These are phyloP conservation scores for Parietaria judaica DNA, from an alignment of 306 rosid species.

Conservation along the genomic window DNA sequence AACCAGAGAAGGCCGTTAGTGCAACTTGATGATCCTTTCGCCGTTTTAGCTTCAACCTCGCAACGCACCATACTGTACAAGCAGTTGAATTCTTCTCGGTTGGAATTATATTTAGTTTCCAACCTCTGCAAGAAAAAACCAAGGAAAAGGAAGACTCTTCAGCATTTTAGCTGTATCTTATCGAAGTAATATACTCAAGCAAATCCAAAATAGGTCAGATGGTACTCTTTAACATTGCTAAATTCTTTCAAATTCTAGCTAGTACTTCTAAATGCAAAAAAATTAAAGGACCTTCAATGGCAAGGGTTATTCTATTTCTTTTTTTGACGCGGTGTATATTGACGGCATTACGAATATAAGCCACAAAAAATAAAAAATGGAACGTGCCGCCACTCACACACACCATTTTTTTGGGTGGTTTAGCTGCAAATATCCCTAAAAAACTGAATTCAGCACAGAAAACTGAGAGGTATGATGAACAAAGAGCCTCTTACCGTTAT, in stretches of 20 bases:
- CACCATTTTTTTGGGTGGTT: no score
- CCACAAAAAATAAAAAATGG: no score
- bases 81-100: constrained; percentile 48
- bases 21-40: constrained; percentile 88
- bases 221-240: neutral
- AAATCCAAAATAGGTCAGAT: neutral
- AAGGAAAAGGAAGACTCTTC: constrained; percentile 1
- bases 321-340: no score
- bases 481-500: constrained; percentile 41
- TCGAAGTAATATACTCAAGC: neutral
- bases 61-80: constrained; percentile 68
- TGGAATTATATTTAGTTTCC: constrained; percentile 60
- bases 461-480: neutral
- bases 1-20: constrained; percentile 99
- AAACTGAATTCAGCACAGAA: neutral
- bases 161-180: neutral
- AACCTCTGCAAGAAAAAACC: constrained; percentile 58
- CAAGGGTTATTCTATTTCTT: no score
- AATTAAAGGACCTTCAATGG: no score
- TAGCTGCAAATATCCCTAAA: no score
- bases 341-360: no score
- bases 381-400: no score
- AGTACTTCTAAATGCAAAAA: no score
- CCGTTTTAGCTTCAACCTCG: constrained; percentile 72
- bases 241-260: no score